Evolutionary conservation across 345 rosid genomes (phyloP).

Genomic region (Linum lewisii): DNA sequence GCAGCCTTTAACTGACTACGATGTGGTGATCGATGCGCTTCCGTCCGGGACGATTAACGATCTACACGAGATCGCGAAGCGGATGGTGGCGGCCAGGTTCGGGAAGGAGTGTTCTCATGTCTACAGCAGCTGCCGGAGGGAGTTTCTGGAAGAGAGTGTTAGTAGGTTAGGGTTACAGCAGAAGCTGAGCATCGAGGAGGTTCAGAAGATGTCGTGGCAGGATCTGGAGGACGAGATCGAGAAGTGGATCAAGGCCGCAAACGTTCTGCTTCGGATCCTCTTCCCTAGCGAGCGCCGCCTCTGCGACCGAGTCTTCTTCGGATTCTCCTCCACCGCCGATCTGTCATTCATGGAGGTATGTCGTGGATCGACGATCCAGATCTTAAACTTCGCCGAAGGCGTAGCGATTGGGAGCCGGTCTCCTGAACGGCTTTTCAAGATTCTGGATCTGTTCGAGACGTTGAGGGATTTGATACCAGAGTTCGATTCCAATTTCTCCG

Average conservation of each 20-base stretch:
- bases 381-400: constrained; percentile 66
- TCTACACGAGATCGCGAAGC: constrained; percentile 76
- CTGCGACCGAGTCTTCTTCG: constrained; percentile 75
- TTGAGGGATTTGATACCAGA: constrained; percentile 77
- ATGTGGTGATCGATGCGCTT: constrained; percentile 73
- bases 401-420: constrained; percentile 67
- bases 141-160: constrained; percentile 74
- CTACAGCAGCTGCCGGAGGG: constrained; percentile 66
- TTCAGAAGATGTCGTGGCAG: constrained; percentile 66
- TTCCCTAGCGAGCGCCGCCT: constrained; percentile 93
- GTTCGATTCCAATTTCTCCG: constrained; percentile 55
- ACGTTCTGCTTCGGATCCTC: constrained; percentile 61
- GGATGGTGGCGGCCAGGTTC: constrained; percentile 75
- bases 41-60: constrained; percentile 73
- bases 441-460: constrained; percentile 75
- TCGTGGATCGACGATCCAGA: constrained; percentile 63
- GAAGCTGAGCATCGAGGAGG: constrained; percentile 72
- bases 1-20: constrained; percentile 62
- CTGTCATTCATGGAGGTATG: constrained; percentile 91
- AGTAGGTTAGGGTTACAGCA: constrained; percentile 55
- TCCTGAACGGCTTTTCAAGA: constrained; percentile 81
- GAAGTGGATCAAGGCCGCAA: constrained; percentile 76
- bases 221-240: constrained; percentile 78
- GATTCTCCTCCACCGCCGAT: constrained; percentile 58
- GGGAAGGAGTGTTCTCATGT: constrained; percentile 69